Evolutionary conservation across 371 early-diverging fungal species (phyloP).

Genomic region (Basidiobolus meristosporus): DNA sequence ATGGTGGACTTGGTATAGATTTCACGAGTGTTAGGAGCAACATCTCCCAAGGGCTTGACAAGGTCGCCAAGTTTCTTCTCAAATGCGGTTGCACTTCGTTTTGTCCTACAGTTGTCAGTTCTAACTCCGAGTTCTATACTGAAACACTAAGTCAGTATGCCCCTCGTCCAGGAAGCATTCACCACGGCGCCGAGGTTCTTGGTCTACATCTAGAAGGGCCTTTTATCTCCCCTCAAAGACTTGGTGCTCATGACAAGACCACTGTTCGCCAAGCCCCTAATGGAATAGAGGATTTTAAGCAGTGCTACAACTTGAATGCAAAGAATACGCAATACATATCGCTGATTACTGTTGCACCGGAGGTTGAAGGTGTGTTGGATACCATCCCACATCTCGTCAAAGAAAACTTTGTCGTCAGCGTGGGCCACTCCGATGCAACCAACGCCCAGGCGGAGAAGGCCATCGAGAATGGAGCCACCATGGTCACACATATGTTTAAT

Average conservation of each 20-base stretch:
- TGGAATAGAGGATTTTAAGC: constrained; percentile 50
- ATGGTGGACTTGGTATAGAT: constrained; percentile 71
- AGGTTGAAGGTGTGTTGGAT: constrained; percentile 54
- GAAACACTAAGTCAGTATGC: constrained; percentile 37
- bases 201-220: constrained; percentile 72
- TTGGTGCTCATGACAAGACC: constrained; percentile 57
- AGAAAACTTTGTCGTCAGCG: constrained; percentile 42
- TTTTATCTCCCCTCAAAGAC: constrained; percentile 50
- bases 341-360: constrained; percentile 60
- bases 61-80: constrained; percentile 38
- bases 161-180: constrained; percentile 38
- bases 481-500: constrained; percentile 64
- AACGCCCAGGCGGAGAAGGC: background rate
- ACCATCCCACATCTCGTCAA: constrained; percentile 40
- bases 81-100: constrained; percentile 63
- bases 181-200: constrained; percentile 61
- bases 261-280: constrained; percentile 38
- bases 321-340: constrained; percentile 8
- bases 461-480: background rate
- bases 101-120: constrained; percentile 72
- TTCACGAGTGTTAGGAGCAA: constrained; percentile 41
- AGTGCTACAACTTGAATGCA: constrained; percentile 30
- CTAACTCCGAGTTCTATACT: constrained; percentile 38
- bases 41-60: constrained; percentile 10
- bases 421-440: constrained; percentile 13